Percentiles rank a stretch among this genome's conserved stretches.
phyloP scores from a whole-genome alignment of 345 rosid species.

The Lepidium didymum region DNA sequence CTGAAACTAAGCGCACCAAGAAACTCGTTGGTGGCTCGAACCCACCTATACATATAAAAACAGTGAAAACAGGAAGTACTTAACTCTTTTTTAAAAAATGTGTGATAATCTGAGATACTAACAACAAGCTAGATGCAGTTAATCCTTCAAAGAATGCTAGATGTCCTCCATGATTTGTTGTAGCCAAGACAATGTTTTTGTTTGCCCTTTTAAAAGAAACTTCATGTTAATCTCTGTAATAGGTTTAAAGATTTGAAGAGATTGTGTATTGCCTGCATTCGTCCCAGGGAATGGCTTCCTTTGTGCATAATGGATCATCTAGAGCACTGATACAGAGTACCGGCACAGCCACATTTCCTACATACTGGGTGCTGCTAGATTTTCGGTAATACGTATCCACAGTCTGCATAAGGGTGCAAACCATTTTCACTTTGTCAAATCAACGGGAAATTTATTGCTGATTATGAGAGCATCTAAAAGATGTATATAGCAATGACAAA shows the following conservation, averaged over 20 bases:
- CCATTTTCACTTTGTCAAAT: not conserved
- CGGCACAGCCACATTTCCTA: conserved; percentile 64
- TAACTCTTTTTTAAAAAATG: not conserved
- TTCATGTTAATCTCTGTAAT: conserved; percentile 7
- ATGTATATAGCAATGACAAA: conserved; percentile 10
- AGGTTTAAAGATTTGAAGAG: not conserved
- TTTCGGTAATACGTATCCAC: conserved; percentile 78
- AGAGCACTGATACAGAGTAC: conserved; percentile 80
- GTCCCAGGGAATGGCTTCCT: conserved; percentile 94
- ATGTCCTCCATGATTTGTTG: conserved; percentile 79
- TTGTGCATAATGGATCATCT: conserved; percentile 89
- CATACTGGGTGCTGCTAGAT: conserved; percentile 65
- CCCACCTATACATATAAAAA: conserved; percentile 62
- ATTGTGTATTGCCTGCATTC: conserved; percentile 66
- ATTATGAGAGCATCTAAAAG: not conserved
- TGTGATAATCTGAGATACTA: conserved; percentile 14
- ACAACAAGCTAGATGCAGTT: conserved; percentile 57
- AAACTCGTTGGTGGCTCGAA: conserved; percentile 69
- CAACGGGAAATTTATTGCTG: not conserved
- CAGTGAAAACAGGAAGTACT: not conserved
- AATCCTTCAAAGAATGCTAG: conserved; percentile 87
- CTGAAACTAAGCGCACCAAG: conserved; percentile 56
- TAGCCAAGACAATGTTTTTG: conserved; percentile 68
- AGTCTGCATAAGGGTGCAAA: conserved; percentile 40
- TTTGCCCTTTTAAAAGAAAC: conserved; percentile 47